Conservation (phyloP, 345 rosid species). For the Durio zibethinus region DNA sequence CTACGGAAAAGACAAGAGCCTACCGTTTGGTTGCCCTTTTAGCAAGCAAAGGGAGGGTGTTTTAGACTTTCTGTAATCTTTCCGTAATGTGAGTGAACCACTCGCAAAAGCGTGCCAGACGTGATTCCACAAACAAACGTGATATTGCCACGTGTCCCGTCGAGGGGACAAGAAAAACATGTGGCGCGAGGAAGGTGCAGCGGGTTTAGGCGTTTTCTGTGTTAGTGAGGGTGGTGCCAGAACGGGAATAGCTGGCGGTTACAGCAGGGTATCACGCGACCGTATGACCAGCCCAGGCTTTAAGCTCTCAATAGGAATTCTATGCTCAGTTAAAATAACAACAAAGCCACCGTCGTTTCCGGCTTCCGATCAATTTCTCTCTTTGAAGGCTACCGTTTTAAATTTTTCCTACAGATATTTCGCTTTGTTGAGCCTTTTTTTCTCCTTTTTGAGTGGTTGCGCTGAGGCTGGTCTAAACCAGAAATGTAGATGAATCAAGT, state of each 20-base stretch:
- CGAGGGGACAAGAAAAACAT: conserved; percentile 17
- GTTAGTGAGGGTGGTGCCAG: conserved; percentile 34
- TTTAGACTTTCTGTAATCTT: not conserved
- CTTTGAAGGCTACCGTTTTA: conserved; percentile 23
- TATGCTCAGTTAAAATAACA: not conserved
- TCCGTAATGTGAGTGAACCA: conserved; percentile 5
- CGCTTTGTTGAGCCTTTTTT: not conserved
- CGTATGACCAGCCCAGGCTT: conserved; percentile 21
- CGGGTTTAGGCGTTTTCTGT: conserved; percentile 22
- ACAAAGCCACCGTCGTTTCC: conserved; percentile 11
- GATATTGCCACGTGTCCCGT: conserved; percentile 44
- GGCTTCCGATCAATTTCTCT: conserved; percentile 35
- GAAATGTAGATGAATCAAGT: too few species aligned
- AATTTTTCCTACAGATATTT: not conserved
- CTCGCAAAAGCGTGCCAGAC: conserved; percentile 19
- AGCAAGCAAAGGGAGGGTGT: not conserved
- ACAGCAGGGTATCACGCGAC: conserved; percentile 31
- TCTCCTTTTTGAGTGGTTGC: conserved; percentile 13
- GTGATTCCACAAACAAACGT: conserved; percentile 19
- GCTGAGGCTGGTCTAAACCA: conserved; percentile 46
- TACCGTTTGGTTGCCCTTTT: not conserved
- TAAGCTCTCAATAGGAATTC: conserved; percentile 13
- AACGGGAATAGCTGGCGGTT: conserved; percentile 36
- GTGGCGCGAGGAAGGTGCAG: conserved; percentile 32
- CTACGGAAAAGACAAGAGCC: conserved; percentile 11